A percentile compares a stretch with the other conserved stretches of the same genome.
These are phyloP conservation scores for Myriosclerotinia curreyana DNA, from an alignment of 2,329 filamentous ascomycete species.

Conservation along the genomic window DNA sequence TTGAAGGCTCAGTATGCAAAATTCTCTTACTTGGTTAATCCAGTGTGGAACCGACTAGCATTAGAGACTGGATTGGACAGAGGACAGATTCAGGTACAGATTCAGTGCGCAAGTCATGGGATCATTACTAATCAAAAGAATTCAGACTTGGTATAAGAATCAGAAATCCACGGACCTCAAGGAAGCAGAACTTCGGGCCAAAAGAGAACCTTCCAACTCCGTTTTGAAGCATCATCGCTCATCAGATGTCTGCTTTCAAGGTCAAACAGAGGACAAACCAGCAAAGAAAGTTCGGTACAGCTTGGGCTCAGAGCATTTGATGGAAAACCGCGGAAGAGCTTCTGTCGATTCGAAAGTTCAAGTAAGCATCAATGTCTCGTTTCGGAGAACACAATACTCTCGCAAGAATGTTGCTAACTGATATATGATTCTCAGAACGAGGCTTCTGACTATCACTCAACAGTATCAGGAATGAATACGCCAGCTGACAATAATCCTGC, in stretches of 20 bases:
- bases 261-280: background rate
- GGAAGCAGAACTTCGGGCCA: background rate
- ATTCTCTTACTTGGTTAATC: slow-evolving; percentile 2
- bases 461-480: background rate
- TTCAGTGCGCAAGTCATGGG: background rate
- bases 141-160: background rate
- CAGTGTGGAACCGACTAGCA: background rate
- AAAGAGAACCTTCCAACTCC: background rate
- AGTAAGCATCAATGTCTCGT: background rate
- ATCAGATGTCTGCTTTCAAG: background rate
- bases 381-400: too few species aligned
- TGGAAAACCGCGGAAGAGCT: background rate
- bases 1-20: background rate
- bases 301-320: background rate
- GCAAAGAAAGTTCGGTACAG: background rate
- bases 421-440: background rate
- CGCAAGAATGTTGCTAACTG: background rate
- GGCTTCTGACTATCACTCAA: background rate
- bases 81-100: slow-evolving; percentile 9
- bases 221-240: background rate
- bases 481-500: background rate
- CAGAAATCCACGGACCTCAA: slow-evolving; percentile 7
- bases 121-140: background rate
- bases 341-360: background rate
- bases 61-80: background rate